Evolutionary conservation across 352 stramenopile species (phyloP).

Genomic region (Phytopythium chamaehyphon): DNA sequence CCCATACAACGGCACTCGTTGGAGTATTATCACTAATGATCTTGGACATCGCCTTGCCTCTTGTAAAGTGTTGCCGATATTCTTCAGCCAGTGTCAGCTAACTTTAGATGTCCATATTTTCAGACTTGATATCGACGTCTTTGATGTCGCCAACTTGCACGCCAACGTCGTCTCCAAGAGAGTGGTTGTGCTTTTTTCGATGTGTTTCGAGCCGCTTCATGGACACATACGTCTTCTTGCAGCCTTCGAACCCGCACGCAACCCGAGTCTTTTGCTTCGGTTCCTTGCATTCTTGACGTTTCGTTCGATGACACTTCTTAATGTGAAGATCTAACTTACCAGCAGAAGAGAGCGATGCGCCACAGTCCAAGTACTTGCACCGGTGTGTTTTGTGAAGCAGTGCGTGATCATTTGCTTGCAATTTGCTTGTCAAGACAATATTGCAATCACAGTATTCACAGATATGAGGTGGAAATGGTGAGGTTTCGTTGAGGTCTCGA

Average conservation of each 20-base stretch:
- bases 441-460: constrained; percentile 37
- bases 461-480: constrained; percentile 21
- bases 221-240: constrained; percentile 37
- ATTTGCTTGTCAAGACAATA: constrained; percentile 19
- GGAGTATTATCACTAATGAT: constrained; percentile 27
- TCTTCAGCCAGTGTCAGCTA: neutral
- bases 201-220: constrained; percentile 31
- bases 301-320: constrained; percentile 7
- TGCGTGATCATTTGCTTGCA: constrained; percentile 18
- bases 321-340: constrained; percentile 27
- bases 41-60: constrained; percentile 11
- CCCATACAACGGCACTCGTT: constrained; percentile 43
- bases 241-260: constrained; percentile 21
- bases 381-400: constrained; percentile 21
- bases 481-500: neutral
- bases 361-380: constrained; percentile 21
- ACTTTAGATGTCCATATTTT: no score
- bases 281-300: neutral
- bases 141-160: no score
- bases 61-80: neutral
- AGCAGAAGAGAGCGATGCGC: constrained; percentile 21
- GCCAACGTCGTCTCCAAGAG: no score
- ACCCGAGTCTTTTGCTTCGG: constrained; percentile 10
- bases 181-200: constrained; percentile 14
- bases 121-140: no score